Evolutionary conservation across 192 early-diverging fungal genomes (phyloP).

Genomic region (Rhizoclosmatium globosum): DNA sequence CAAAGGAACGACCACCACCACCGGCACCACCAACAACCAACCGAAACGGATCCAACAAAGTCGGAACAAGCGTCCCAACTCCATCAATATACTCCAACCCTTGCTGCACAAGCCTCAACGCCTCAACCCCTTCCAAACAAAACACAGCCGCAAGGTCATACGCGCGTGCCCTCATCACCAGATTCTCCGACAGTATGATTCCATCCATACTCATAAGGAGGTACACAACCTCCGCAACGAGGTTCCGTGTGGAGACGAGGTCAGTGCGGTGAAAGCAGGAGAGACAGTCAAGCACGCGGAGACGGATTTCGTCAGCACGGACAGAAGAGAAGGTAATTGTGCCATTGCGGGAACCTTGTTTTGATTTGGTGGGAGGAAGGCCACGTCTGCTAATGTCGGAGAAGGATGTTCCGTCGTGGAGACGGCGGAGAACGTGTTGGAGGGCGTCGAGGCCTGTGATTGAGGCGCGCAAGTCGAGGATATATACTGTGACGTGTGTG

Average conservation of each 20-base stretch:
- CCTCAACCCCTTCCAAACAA: conserved; percentile 24
- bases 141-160: conserved; percentile 1
- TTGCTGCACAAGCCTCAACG: not conserved
- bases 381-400: too few relatives aligned
- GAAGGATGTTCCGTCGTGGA: not conserved
- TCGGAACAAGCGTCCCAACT: not conserved
- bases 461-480: not conserved
- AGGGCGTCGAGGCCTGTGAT: conserved; percentile 26
- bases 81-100: not conserved
- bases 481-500: not conserved
- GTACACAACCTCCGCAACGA: conserved; percentile 9
- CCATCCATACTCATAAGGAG: not conserved
- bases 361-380: not conserved
- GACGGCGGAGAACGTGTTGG: conserved; percentile 12
- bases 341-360: not conserved
- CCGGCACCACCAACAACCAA: too few relatives aligned
- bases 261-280: not conserved
- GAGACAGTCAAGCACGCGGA: conserved; percentile 30
- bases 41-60: not conserved
- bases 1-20: not conserved
- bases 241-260: not conserved
- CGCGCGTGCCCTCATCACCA: conserved; percentile 17
- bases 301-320: conserved; percentile 35
- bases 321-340: not conserved
- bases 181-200: not conserved